Percentiles rank a stretch among this genome's conserved stretches.
Evolutionary conservation across 305 asterid genomes (phyloP).

Genomic region (Nicotiana rustica): DNA sequence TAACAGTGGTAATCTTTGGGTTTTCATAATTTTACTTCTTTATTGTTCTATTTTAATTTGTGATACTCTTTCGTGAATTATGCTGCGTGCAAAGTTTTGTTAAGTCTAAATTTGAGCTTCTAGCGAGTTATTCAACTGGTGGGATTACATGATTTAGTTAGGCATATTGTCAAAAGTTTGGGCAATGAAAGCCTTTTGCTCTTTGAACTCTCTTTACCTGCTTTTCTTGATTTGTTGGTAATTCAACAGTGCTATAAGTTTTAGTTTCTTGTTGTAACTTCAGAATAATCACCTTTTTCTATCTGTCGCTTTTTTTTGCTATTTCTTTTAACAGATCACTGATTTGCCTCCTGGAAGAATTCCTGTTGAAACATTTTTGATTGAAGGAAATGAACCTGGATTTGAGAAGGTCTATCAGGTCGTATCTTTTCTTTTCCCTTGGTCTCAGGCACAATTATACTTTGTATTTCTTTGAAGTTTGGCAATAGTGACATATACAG

Average conservation of each 20-base stretch:
- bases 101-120: not conserved
- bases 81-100: not conserved
- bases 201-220: constrained; percentile 11
- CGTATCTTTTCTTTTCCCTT: constrained; percentile 11
- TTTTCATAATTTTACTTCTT: not conserved
- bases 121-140: not conserved
- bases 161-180: not conserved
- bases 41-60: not conserved
- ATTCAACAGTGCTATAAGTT: not conserved
- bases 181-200: not conserved
- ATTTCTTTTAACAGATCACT: constrained; percentile 60
- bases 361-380: constrained; percentile 71
- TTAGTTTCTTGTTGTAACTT: constrained; percentile 4
- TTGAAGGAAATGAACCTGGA: constrained; percentile 85
- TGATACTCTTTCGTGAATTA: not conserved
- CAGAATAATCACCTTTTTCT: constrained; percentile 20
- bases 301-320: constrained; percentile 23
- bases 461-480: not conserved
- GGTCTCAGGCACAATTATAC: not conserved
- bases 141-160: not conserved
- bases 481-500: constrained; percentile 23
- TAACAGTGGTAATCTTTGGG: not conserved
- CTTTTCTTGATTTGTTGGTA: constrained; percentile 25
- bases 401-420: constrained; percentile 83
- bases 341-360: constrained; percentile 96